Percentiles rank a stretch among this genome's conserved stretches.
These are phyloP conservation scores for Quercus rubra DNA, from an alignment of 306 rosid species.

Conservation along the genomic window DNA sequence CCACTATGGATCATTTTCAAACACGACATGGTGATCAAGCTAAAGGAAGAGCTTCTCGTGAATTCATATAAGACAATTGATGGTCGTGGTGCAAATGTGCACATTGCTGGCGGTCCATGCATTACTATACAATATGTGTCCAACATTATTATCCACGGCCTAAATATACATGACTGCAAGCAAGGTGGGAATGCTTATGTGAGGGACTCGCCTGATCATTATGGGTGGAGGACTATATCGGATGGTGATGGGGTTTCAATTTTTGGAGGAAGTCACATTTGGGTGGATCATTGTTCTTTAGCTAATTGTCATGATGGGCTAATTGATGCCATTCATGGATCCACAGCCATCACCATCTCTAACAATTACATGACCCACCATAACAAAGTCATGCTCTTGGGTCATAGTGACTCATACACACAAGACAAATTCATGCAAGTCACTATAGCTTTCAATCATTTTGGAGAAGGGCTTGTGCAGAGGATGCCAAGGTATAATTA, in stretches of 20 bases:
- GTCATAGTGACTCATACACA: slow-evolving; percentile 72
- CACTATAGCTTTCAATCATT: slow-evolving; percentile 93
- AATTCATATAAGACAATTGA: slow-evolving; percentile 90
- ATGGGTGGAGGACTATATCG: slow-evolving; percentile 78
- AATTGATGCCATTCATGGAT: slow-evolving; percentile 79
- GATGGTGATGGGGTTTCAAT: slow-evolving; percentile 88
- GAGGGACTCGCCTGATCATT: slow-evolving; percentile 76
- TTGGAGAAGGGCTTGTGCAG: slow-evolving; percentile 87
- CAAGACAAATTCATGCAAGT: slow-evolving; percentile 86
- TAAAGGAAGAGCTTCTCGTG: slow-evolving; percentile 67
- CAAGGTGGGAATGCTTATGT: slow-evolving; percentile 77
- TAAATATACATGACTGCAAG: slow-evolving; percentile 82
- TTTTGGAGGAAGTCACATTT: slow-evolving; percentile 83
- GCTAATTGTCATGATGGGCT: slow-evolving; percentile 75
- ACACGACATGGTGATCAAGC: slow-evolving; percentile 67
- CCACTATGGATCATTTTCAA: slow-evolving; percentile 85
- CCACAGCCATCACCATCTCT: slow-evolving; percentile 79
- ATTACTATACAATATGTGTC: slow-evolving; percentile 78
- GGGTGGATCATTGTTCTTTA: slow-evolving; percentile 87
- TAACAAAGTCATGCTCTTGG: slow-evolving; percentile 93
- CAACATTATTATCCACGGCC: slow-evolving; percentile 74
- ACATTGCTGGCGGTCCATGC: slow-evolving; percentile 93
- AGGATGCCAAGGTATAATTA: slow-evolving; percentile 64
- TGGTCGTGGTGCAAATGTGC: slow-evolving; percentile 75
- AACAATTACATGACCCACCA: slow-evolving; percentile 82